Evolutionary conservation across 306 rosid species (phyloP).

Genomic region (Ormosia semicastrata): DNA sequence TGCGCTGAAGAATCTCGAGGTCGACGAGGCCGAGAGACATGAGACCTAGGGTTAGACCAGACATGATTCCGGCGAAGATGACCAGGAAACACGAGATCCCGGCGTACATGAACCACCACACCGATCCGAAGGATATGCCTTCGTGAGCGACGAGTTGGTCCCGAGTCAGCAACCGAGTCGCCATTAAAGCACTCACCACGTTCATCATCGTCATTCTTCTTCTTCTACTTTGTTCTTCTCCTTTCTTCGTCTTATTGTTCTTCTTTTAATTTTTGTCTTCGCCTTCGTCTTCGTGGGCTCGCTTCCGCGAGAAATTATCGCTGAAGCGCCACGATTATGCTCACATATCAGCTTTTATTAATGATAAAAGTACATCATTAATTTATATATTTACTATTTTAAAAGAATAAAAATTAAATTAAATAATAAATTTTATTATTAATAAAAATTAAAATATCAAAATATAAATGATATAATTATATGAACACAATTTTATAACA

Average conservation of each 20-base stretch:
- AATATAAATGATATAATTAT: too few relatives aligned
- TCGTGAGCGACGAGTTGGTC: slow-evolving; percentile 35
- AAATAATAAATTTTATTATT: too few relatives aligned
- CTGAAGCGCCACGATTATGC: too few relatives aligned
- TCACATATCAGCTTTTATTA: too few relatives aligned
- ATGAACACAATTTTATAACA: too few relatives aligned
- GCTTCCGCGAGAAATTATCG: neutral
- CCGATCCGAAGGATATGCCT: slow-evolving; percentile 57
- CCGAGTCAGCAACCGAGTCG: slow-evolving; percentile 59
- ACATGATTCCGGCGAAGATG: slow-evolving; percentile 95
- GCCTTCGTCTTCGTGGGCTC: neutral
- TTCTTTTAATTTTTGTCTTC: neutral
- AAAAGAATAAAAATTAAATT: too few relatives aligned
- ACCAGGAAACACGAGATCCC: slow-evolving; percentile 69
- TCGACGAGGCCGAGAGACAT: slow-evolving; percentile 97
- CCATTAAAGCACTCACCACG: slow-evolving; percentile 45
- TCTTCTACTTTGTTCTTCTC: neutral
- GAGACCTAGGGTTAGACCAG: slow-evolving; percentile 92
- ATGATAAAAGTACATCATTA: too few relatives aligned
- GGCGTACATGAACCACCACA: slow-evolving; percentile 72
- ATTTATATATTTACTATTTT: too few relatives aligned
- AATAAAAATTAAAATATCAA: too few relatives aligned
- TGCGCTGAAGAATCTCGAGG: slow-evolving; percentile 91
- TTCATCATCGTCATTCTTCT: slow-evolving; percentile 44
- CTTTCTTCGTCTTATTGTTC: neutral